Evolutionary conservation across 2,329 filamentous ascomycete genomes (phyloP).

Genomic region (Boeremia lycopersici): DNA sequence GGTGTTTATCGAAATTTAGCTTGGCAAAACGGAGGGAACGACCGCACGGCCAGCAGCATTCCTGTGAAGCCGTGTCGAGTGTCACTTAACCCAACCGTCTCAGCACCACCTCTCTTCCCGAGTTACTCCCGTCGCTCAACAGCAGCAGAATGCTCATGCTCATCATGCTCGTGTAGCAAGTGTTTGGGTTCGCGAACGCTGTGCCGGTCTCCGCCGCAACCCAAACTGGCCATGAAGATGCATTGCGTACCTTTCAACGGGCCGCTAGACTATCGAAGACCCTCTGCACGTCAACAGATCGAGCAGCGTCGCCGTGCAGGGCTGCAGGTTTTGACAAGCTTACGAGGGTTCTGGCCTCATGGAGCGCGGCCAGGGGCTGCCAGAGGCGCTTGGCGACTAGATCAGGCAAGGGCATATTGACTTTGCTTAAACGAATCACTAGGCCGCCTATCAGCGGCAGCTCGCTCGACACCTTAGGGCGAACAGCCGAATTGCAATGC

Average conservation of each 20-base stretch:
- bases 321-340: conserved; percentile 19
- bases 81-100: neutral
- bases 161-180: conserved; percentile 3
- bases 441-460: conserved; percentile 25
- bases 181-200: neutral
- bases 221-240: conserved; percentile 6
- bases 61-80: conserved; percentile 7
- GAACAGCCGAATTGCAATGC: conserved; percentile 19
- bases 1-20: conserved; percentile 18
- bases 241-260: conserved; percentile 17
- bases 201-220: neutral
- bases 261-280: conserved; percentile 18
- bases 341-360: conserved; percentile 12
- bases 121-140: neutral
- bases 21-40: conserved; percentile 9
- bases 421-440: conserved; percentile 13
- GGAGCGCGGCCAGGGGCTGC: conserved; percentile 3
- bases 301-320: conserved; percentile 14
- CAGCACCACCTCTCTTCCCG: neutral
- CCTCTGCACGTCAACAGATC: conserved; percentile 14
- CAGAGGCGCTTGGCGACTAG: conserved; percentile 5
- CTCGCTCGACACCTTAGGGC: conserved; percentile 3
- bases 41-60: conserved; percentile 1
- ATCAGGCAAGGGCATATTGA: conserved; percentile 17
- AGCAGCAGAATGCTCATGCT: conserved; percentile 1